These are phyloP conservation scores for Podaxis sp. DNA, from an alignment of 768 basidiomycete species.

Conservation along the genomic window DNA sequence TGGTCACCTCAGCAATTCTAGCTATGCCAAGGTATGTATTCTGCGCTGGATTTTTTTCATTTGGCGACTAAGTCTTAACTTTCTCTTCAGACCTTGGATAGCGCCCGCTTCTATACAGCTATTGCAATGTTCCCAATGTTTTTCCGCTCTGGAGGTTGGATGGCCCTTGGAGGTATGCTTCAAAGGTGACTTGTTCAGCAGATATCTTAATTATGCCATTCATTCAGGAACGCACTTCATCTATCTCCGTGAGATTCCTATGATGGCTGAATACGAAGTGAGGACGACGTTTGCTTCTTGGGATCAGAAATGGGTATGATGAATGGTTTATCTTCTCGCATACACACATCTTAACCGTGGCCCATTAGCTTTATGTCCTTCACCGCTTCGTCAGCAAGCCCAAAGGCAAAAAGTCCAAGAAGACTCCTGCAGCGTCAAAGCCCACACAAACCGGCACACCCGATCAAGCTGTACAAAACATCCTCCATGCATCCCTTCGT, in stretches of 20 bases:
- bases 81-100: constrained; percentile 36
- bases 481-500: constrained; percentile 27
- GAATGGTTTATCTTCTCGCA: not conserved
- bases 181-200: not conserved
- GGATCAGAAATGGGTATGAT: constrained; percentile 77
- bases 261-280: constrained; percentile 58
- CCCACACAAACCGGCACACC: constrained; percentile 6
- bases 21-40: constrained; percentile 63
- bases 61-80: not conserved
- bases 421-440: constrained; percentile 8
- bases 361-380: constrained; percentile 52
- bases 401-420: constrained; percentile 27
- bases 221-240: constrained; percentile 57
- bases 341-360: not conserved
- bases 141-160: constrained; percentile 55
- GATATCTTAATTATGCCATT: not conserved
- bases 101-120: constrained; percentile 43
- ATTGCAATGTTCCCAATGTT: constrained; percentile 52
- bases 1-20: constrained; percentile 75
- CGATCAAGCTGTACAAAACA: constrained; percentile 6
- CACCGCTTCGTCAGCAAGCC: constrained; percentile 60
- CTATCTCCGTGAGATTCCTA: constrained; percentile 69
- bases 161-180: constrained; percentile 48
- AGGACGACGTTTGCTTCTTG: constrained; percentile 52
- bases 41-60: not conserved